Percentiles rank a stretch among this genome's conserved stretches.
phyloP scores from a whole-genome alignment of 345 rosid species.

The Populus alba region DNA sequence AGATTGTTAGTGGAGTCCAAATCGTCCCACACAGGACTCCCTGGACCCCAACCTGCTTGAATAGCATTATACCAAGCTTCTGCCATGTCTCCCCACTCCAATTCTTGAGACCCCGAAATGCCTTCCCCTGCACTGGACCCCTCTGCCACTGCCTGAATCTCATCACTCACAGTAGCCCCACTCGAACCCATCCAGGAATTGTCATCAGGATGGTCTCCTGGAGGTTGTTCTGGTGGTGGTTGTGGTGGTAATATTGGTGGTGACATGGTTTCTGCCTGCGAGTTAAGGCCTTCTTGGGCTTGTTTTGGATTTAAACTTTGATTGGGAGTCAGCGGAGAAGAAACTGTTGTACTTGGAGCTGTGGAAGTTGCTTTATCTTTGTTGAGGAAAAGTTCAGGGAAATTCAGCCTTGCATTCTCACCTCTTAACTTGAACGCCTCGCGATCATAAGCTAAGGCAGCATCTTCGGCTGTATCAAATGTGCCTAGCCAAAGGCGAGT shows the following conservation, averaged over 20 bases:
- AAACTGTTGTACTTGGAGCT: slow-evolving; percentile 27
- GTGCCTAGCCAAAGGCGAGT: slow-evolving; percentile 96
- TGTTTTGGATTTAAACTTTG: slow-evolving; percentile 23
- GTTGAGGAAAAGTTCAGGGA: slow-evolving; percentile 73
- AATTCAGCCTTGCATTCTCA: slow-evolving; percentile 81
- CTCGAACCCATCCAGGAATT: slow-evolving; percentile 41
- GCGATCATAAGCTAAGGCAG: slow-evolving; percentile 88
- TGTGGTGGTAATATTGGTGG: slow-evolving; percentile 1
- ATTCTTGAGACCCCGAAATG: slow-evolving; percentile 39
- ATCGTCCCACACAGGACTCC: slow-evolving; percentile 91
- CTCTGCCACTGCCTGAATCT: slow-evolving; percentile 22
- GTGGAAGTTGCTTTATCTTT: slow-evolving; percentile 41
- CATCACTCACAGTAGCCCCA: slow-evolving; percentile 30
- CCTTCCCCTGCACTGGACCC: slow-evolving; percentile 28
- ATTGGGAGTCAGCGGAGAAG: slow-evolving; percentile 26
- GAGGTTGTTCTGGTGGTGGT: slow-evolving; percentile 15
- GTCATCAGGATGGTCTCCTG: slow-evolving; percentile 29
- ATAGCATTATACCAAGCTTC: slow-evolving; percentile 83
- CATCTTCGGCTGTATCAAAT: slow-evolving; percentile 89
- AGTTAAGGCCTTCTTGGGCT: slow-evolving; percentile 20
- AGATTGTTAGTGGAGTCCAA: slow-evolving; percentile 53
- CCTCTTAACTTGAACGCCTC: slow-evolving; percentile 87
- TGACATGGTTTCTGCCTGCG: slow-evolving; percentile 16
- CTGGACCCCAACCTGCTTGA: slow-evolving; percentile 86
- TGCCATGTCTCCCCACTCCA: slow-evolving; percentile 69